A percentile compares a stretch with the other conserved stretches of the same genome.
Conservation (phyloP, 495 filamentous ascomycete genomes). For the Astrocystis sublimbata region DNA sequence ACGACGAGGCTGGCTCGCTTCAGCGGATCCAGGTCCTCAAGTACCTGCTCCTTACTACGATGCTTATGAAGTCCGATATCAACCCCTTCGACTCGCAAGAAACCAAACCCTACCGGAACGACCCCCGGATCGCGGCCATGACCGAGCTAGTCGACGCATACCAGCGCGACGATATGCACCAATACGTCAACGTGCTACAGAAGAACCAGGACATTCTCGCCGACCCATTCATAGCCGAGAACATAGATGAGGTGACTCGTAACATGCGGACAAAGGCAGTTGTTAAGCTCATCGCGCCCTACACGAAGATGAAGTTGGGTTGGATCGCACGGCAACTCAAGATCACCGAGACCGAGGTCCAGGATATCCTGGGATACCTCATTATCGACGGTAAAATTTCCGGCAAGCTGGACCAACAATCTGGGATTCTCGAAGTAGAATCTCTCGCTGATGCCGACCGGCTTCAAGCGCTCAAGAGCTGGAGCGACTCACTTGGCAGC, state of each 20-base stretch:
- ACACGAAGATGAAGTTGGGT: constrained; percentile 82
- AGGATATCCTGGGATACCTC: constrained; percentile 89
- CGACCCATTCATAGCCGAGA: constrained; percentile 96
- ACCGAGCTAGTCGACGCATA: constrained; percentile 95
- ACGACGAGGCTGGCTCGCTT: constrained; percentile 94
- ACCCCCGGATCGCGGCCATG: constrained; percentile 94
- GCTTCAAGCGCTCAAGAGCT: constrained; percentile 69
- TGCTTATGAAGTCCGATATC: constrained; percentile 99
- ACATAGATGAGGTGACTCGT: constrained; percentile 97
- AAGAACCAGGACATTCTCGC: constrained; percentile 85
- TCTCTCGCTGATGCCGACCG: constrained; percentile 73
- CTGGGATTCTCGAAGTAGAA: constrained; percentile 78
- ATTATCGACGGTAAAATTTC: constrained; percentile 86
- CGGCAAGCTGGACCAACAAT: constrained; percentile 86
- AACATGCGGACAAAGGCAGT: constrained; percentile 98
- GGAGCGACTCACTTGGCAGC: constrained; percentile 65
- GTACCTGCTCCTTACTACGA: constrained; percentile 92
- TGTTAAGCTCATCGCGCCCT: constrained; percentile 89
- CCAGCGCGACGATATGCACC: constrained; percentile 90
- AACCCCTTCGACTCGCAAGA: constrained; percentile 99
- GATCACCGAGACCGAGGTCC: constrained; percentile 80
- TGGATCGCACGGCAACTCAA: constrained; percentile 86
- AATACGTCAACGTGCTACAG: constrained; percentile 83
- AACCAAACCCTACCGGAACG: constrained; percentile 97
- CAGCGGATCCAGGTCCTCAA: constrained; percentile 97